phyloP scores from a whole-genome alignment of 83 land plant species.

The Thuja plicata region DNA sequence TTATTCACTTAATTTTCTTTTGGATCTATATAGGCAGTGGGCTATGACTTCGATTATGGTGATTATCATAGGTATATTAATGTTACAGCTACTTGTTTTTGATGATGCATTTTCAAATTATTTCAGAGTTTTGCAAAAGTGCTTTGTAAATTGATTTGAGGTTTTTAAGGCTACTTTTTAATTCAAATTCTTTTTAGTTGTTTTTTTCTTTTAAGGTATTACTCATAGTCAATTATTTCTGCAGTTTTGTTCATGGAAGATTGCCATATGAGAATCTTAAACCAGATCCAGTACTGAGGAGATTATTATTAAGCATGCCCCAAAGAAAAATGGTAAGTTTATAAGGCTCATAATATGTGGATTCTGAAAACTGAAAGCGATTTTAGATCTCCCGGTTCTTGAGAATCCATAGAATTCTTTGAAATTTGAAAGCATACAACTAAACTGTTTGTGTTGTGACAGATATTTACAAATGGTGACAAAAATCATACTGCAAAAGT shows the following conservation, averaged over 20 bases:
- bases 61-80: constrained; percentile 41
- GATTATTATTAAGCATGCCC: constrained; percentile 54
- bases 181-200: not conserved
- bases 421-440: not conserved
- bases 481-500: constrained; percentile 58
- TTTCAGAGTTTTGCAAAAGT: not conserved
- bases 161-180: not conserved
- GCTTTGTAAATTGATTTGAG: not conserved
- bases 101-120: not conserved
- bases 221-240: not conserved
- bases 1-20: not conserved
- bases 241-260: constrained; percentile 68
- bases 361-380: not conserved
- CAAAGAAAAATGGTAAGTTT: constrained; percentile 61
- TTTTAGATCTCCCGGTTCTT: not conserved
- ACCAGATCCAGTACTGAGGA: constrained; percentile 55
- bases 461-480: constrained; percentile 89
- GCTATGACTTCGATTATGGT: constrained; percentile 65
- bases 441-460: no score
- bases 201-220: not conserved
- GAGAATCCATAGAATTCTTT: not conserved
- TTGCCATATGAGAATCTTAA: constrained; percentile 60
- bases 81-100: not conserved
- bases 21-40: constrained; percentile 37
- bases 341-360: not conserved